Evolutionary conservation across 768 basidiomycete species (phyloP), one percentile per base, ranked within the genome.

Genomic region (Rhodotorula sphaerocarpa): DNA sequence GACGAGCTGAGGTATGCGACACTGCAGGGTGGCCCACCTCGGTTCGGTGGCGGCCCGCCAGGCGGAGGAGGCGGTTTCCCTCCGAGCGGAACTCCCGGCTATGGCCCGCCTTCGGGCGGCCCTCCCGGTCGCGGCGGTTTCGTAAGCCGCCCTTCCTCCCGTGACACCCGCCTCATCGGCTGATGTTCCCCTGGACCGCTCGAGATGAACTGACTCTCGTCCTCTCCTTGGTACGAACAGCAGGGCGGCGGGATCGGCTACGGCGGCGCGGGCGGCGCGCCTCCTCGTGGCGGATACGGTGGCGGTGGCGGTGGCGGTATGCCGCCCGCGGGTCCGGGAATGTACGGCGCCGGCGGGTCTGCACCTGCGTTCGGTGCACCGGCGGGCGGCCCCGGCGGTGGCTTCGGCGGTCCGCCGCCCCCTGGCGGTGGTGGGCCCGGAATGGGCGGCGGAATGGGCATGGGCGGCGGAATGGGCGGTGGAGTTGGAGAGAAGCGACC

Each of bases 231-330:
- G 30, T 47, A 52, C 30, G 45, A 14, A 30, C 31, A 20, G 47
- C 42, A 34, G 21, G 41, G 41, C 23, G 50, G 50, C 28, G 54
- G 54, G 11, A 31, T 36, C 33, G 59, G 42, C 27, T 58, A 34
- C 21, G 34, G 48, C 28, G 48, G 48, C 7, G 16, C 16, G 15
- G 11, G 16, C 18, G 48, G 46, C 4, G 23, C 59, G 45, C 33
- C 61, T 73, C 69, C 71, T 15, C 67, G n/a, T 23, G 68, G 68
- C 23, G 73, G 73, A 7, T 73, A 72, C 30, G 72, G 67, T 64
- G 75, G 50, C 7, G 50, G 20, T 20, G 23, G 43, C 43, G 43
- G 43, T 16, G 36, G 36, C 36, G 36, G 36, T 9, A 39, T 39
- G 36, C 10, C 10, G 16, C 36, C 36, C 10, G 12, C 15, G 43